Evolutionary conservation across 2,329 filamentous ascomycete species (phyloP), one percentile per base, ranked within the genome.

Genomic region (Plenodomus tracheiphilus): DNA sequence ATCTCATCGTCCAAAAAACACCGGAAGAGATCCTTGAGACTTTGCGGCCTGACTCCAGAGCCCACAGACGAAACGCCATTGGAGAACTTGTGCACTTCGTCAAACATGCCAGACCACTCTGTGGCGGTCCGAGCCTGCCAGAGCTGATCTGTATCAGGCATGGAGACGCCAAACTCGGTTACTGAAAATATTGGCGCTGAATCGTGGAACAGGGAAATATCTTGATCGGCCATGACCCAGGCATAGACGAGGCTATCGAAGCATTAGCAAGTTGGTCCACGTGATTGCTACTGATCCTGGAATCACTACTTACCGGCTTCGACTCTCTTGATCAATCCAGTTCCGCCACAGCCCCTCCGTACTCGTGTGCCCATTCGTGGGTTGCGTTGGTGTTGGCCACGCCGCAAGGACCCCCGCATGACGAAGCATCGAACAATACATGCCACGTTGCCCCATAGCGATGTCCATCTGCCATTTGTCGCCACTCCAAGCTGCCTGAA

Each of bases 401-500:
- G 74, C 72, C 49, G 87, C 84, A 22, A 89, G 73, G 73, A 87
- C 82, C 18, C 86, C 85, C 0, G 85, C 85, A 65, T 89, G 85
- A 59, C 85, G 81, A 18, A 89, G 73, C 86, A 89, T 89, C 49
- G 85, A 81, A 51, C 87, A 79, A 66, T 89, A 89, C 84, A 88
- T 88, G 48, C 84, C 84, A 40, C 85, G 79, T 68, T 88, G 86
- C 22, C 86, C 85, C 84, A 88, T 87, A 36, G 85, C 82, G 56
- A 88, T 87, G 61, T 89, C 85, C 85, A 88, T 89, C 56, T 88
- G 83, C 85, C 86, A 88, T 71, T 88, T 88, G 68, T 89, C 86
- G 39, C 86, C 86, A 64, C 85, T 87, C 86, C 86, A 89, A 1
- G 84, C 84, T 7, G 85, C 86, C 20, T 87, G 78, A 1, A 85